Conservation (phyloP, 768 basidiomycete species). For the Panaeolus papilionaceus region DNA sequence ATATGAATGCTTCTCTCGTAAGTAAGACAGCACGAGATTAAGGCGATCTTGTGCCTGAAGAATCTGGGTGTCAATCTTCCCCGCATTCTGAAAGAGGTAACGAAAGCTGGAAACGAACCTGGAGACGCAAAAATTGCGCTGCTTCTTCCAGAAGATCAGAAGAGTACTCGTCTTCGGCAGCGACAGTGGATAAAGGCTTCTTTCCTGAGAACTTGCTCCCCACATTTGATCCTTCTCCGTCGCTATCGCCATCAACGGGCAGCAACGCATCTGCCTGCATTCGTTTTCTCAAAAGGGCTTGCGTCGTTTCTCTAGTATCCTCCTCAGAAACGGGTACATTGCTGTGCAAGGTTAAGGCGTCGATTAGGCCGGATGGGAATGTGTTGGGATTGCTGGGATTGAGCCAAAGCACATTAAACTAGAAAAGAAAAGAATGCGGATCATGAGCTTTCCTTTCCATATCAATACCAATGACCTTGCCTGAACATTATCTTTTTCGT, state of each 20-base stretch:
- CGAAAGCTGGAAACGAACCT: conserved; percentile 43
- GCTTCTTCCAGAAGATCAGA: conserved; percentile 71
- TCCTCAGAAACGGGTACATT: conserved; percentile 31
- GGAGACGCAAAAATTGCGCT: conserved; percentile 67
- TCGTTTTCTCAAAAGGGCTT: conserved; percentile 68
- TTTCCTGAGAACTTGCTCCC: conserved; percentile 19
- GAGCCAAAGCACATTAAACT: conserved; percentile 88
- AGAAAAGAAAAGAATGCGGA: conserved; percentile 20
- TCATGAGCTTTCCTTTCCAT: conserved; percentile 9
- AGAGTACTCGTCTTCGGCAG: conserved; percentile 47
- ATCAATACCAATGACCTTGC: conserved; percentile 44
- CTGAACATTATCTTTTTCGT: conserved; percentile 73
- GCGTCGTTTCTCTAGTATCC: conserved; percentile 39
- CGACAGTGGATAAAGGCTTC: conserved; percentile 26
- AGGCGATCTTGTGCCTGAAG: conserved; percentile 75
- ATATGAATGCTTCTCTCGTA: conserved; percentile 74
- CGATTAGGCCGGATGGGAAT: conserved; percentile 70
- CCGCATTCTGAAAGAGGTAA: conserved; percentile 18
- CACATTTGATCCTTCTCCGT: conserved; percentile 28
- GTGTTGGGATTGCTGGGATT: conserved; percentile 68
- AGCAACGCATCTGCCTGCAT: conserved; percentile 79
- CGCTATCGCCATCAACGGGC: conserved; percentile 50
- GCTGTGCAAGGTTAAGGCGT: conserved; percentile 54
- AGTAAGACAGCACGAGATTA: conserved; percentile 69
- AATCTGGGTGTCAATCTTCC: conserved; percentile 13